These are phyloP conservation scores for Fusarium chuoi DNA, from an alignment of 2,329 filamentous ascomycete species.

Conservation along the genomic window DNA sequence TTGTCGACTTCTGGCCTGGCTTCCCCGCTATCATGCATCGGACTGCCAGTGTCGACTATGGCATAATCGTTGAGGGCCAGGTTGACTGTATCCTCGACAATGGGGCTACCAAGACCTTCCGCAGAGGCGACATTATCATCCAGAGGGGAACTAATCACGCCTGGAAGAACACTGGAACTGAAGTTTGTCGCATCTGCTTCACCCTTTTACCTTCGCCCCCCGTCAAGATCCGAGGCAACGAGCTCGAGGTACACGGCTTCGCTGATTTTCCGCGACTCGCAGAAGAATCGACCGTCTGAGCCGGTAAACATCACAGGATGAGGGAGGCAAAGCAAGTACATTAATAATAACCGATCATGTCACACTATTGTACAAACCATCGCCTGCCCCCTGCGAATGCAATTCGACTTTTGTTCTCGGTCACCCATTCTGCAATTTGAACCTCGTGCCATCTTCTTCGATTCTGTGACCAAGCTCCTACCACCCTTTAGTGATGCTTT, in stretches of 20 bases:
- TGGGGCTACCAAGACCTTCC: constrained; percentile 27
- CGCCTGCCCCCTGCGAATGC: neutral
- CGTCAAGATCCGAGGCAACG: constrained; percentile 30
- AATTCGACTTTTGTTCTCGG: neutral
- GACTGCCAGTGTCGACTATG: constrained; percentile 40
- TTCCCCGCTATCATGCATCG: constrained; percentile 36
- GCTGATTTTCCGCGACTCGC: constrained; percentile 37
- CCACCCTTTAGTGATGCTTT: constrained; percentile 14
- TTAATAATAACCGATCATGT: neutral
- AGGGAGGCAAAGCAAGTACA: neutral
- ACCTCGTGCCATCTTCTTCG: neutral
- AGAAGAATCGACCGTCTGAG: constrained; percentile 21
- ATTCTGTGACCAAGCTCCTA: neutral
- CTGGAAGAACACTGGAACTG: constrained; percentile 36
- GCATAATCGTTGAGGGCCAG: constrained; percentile 36
- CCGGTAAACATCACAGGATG: neutral
- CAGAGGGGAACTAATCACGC: constrained; percentile 41
- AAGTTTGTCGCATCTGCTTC: constrained; percentile 37
- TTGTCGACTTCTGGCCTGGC: constrained; percentile 39
- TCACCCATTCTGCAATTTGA: neutral
- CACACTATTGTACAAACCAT: neutral
- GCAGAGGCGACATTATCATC: constrained; percentile 36
- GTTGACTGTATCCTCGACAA: constrained; percentile 38
- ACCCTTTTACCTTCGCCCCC: constrained; percentile 33
- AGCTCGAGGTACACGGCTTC: constrained; percentile 36